These are phyloP conservation scores for Emericellopsis atlantica DNA, from an alignment of 2,329 filamentous ascomycete species.

Conservation along the genomic window DNA sequence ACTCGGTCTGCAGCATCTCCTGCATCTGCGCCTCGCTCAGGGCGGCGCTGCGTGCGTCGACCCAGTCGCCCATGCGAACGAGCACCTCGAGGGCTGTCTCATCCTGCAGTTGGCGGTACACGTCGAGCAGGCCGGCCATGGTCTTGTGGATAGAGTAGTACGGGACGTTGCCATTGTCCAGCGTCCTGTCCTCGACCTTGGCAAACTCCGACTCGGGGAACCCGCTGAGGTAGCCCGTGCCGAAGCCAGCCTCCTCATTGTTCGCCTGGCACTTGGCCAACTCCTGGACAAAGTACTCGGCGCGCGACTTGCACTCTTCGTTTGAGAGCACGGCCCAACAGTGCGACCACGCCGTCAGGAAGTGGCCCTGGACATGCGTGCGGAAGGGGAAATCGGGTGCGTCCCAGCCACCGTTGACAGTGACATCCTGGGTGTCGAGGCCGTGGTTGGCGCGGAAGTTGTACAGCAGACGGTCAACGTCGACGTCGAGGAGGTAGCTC, in stretches of 20 bases:
- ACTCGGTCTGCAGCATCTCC: slow-evolving; percentile 31
- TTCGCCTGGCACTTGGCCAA: slow-evolving; percentile 37
- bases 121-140: slow-evolving; percentile 35
- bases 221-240: slow-evolving; percentile 32
- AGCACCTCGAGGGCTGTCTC: slow-evolving; percentile 27
- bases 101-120: slow-evolving; percentile 30
- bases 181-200: slow-evolving; percentile 25
- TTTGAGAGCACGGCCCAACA: slow-evolving; percentile 31
- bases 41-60: slow-evolving; percentile 29
- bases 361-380: slow-evolving; percentile 36
- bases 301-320: slow-evolving; percentile 28
- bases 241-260: slow-evolving; percentile 29
- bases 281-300: slow-evolving; percentile 29
- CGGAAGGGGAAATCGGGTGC: slow-evolving; percentile 40
- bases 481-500: slow-evolving; percentile 29
- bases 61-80: slow-evolving; percentile 31
- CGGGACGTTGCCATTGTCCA: slow-evolving; percentile 36
- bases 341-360: slow-evolving; percentile 34
- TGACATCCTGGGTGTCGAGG: slow-evolving; percentile 30
- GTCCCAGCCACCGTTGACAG: slow-evolving; percentile 37
- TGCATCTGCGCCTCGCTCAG: slow-evolving; percentile 33
- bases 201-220: slow-evolving; percentile 38
- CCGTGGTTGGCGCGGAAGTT: slow-evolving; percentile 32
- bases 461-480: slow-evolving; percentile 32
- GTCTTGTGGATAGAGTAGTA: slow-evolving; percentile 44